Conservation (phyloP, 257 asterid species). For the Plantago ovata region DNA sequence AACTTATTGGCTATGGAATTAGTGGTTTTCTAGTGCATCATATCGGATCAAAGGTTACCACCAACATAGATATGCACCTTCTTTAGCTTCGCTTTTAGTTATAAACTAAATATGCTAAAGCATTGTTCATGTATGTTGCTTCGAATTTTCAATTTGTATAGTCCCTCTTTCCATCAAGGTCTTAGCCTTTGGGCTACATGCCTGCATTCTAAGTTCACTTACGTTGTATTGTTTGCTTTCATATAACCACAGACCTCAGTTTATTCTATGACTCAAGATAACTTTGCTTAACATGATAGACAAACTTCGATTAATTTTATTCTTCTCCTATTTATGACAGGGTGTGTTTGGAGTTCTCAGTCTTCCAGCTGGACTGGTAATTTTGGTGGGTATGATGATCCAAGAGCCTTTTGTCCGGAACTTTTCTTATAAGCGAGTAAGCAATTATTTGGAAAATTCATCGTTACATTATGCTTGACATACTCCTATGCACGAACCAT, state of each 20-base stretch:
- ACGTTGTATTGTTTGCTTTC: too few relatives aligned
- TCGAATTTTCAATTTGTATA: background rate
- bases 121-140: background rate
- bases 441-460: constrained; percentile 18
- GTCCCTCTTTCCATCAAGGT: too few relatives aligned
- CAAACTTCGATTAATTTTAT: too few relatives aligned
- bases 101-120: background rate
- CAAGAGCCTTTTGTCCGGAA: constrained; percentile 42
- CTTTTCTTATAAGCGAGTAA: constrained; percentile 43
- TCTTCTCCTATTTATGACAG: constrained; percentile 19
- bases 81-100: constrained; percentile 4
- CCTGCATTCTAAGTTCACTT: too few relatives aligned
- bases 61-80: background rate
- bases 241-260: too few relatives aligned
- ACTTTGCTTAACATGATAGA: too few relatives aligned
- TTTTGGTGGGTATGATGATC: constrained; percentile 48
- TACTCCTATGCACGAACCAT: background rate
- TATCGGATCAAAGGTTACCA: constrained; percentile 67
- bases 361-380: constrained; percentile 49
- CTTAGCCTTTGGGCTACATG: too few relatives aligned
- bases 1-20: constrained; percentile 60
- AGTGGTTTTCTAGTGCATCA: constrained; percentile 73
- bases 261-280: too few relatives aligned
- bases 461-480: background rate
- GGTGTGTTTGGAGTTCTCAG: constrained; percentile 55